Evolutionary conservation across 1,139 yeast genomes (phyloP).

Genomic region (Taiozyma sp.): DNA sequence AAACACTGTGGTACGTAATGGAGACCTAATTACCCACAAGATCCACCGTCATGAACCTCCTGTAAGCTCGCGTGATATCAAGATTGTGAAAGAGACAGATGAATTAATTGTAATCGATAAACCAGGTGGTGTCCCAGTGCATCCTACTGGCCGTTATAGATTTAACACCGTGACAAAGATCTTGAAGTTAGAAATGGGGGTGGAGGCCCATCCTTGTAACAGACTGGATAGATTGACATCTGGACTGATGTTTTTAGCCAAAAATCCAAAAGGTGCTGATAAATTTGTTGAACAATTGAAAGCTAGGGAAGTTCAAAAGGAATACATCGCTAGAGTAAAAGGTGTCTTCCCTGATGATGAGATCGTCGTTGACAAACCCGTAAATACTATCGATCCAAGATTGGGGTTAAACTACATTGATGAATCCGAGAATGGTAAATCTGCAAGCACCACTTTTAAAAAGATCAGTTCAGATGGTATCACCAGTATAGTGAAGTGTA

Average conservation of each 20-base stretch:
- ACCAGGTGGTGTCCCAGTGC: conserved; percentile 94
- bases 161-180: conserved; percentile 86
- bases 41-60: conserved; percentile 61
- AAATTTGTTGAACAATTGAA: conserved; percentile 55
- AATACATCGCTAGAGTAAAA: conserved; percentile 80
- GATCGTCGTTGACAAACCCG: conserved; percentile 60
- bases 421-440: conserved; percentile 52
- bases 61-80: conserved; percentile 11
- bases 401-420: conserved; percentile 49
- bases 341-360: conserved; percentile 71
- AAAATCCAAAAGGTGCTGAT: conserved; percentile 78
- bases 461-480: conserved; percentile 36
- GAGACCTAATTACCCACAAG: conserved; percentile 78
- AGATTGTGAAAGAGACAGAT: conserved; percentile 15
- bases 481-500: conserved; percentile 72
- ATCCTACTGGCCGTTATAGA: conserved; percentile 91
- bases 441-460: conserved; percentile 42
- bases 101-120: conserved; percentile 83
- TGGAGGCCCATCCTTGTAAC: conserved; percentile 79
- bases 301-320: conserved; percentile 56
- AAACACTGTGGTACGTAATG: conserved; percentile 70
- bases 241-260: conserved; percentile 92
- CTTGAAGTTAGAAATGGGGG: conserved; percentile 59
- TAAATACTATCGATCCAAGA: conserved; percentile 72
- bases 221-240: conserved; percentile 88